Conservation (phyloP, 495 filamentous ascomycete species). For the Daldinia concentrica region DNA sequence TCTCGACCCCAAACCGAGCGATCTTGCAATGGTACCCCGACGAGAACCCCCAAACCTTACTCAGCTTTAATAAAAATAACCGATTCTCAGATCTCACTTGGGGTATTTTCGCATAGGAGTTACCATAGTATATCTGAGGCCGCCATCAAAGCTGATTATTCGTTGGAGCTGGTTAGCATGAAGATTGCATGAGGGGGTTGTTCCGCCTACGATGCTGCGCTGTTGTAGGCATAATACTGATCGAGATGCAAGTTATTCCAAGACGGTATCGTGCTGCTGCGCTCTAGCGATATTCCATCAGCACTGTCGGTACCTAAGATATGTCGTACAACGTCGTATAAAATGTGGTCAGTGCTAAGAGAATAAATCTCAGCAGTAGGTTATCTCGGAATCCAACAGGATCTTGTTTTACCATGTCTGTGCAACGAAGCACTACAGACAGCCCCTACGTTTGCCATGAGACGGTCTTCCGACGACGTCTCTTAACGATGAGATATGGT, state of each 20-base stretch:
- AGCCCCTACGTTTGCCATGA: conserved; percentile 1
- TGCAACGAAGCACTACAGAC: conserved; percentile 17
- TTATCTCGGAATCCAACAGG: conserved; percentile 10
- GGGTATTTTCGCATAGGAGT: too few relatives aligned
- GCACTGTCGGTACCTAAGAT: conserved; percentile 7
- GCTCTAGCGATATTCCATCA: conserved; percentile 4
- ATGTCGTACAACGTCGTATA: conserved; percentile 35
- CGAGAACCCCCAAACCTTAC: not conserved
- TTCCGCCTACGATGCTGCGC: conserved; percentile 5
- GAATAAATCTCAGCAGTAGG: not conserved
- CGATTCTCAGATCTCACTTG: not conserved
- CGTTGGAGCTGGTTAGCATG: not conserved
- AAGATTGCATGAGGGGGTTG: not conserved
- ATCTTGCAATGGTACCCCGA: not conserved
- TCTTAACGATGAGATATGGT: not conserved
- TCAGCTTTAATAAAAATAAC: conserved; percentile 22
- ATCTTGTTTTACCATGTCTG: conserved; percentile 9
- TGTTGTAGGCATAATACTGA: not conserved
- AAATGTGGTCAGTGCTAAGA: not conserved
- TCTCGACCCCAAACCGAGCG: conserved; percentile 14
- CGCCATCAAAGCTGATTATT: not conserved
- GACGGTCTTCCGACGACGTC: conserved; percentile 1
- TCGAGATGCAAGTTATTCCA: conserved; percentile 4
- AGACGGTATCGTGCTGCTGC: not conserved
- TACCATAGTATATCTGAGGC: not conserved